A percentile compares a stretch with the other conserved stretches of the same genome.
These are phyloP conservation scores for Coniochaeta pulveracea DNA, from an alignment of 2,329 filamentous ascomycete species.

Conservation along the genomic window DNA sequence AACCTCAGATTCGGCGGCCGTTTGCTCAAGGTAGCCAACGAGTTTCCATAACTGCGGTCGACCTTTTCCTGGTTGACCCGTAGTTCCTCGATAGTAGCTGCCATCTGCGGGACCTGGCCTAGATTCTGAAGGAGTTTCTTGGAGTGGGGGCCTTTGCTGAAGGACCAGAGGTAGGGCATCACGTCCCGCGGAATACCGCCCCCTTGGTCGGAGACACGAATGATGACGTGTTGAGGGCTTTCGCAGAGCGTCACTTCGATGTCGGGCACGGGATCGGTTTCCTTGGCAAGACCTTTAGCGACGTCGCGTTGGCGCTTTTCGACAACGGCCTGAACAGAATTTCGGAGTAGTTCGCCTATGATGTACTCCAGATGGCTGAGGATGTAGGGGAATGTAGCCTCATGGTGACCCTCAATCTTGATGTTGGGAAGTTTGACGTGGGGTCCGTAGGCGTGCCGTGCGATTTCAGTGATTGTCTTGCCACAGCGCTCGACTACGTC, in stretches of 20 bases:
- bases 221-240: constrained; percentile 87
- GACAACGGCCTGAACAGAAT: constrained; percentile 86
- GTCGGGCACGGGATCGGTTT: constrained; percentile 49
- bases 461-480: constrained; percentile 61
- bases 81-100: constrained; percentile 86
- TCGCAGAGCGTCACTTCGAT: constrained; percentile 95
- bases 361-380: constrained; percentile 95
- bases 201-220: constrained; percentile 89
- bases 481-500: constrained; percentile 83
- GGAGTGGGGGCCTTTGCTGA: constrained; percentile 81
- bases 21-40: constrained; percentile 68
- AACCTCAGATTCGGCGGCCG: constrained; percentile 78
- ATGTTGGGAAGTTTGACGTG: constrained; percentile 68
- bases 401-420: constrained; percentile 70
- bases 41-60: constrained; percentile 38
- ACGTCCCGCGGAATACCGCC: constrained; percentile 81
- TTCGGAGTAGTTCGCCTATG: constrained; percentile 84
- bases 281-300: constrained; percentile 13
- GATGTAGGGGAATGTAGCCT: constrained; percentile 92
- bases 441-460: constrained; percentile 62
- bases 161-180: constrained; percentile 89
- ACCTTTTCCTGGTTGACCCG: constrained; percentile 23
- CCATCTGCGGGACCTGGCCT: constrained; percentile 76
- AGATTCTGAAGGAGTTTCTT: constrained; percentile 74
- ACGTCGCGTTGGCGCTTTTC: constrained; percentile 51